A percentile compares a stretch with the other conserved stretches of the same genome.
phyloP scores from a whole-genome alignment of 352 stramenopile genomes.

The Thraustochytrium sp. region DNA sequence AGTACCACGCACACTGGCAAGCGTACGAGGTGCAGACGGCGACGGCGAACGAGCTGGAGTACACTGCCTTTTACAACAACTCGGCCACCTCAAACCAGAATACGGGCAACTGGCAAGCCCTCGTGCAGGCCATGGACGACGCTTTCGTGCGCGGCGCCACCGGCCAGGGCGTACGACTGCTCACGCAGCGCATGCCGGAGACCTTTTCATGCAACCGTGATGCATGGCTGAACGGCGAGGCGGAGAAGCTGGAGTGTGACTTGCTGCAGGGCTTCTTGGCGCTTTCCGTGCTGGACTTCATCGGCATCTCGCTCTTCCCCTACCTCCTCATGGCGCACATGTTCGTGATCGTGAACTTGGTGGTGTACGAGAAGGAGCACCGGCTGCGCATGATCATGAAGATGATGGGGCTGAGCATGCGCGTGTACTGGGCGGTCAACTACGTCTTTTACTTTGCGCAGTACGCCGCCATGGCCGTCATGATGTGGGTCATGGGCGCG shows the following conservation, averaged over 20 bases:
- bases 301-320: constrained; percentile 36
- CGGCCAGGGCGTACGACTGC: neutral
- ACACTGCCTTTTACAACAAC: constrained; percentile 37
- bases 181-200: neutral
- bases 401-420: constrained; percentile 68
- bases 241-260: neutral
- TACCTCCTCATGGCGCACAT: constrained; percentile 38
- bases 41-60: neutral
- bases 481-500: constrained; percentile 27
- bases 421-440: constrained; percentile 57
- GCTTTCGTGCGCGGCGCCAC: neutral
- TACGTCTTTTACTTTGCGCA: constrained; percentile 42
- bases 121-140: neutral
- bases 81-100: neutral
- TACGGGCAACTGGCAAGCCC: neutral
- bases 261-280: constrained; percentile 19
- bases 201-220: constrained; percentile 21
- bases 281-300: constrained; percentile 37
- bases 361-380: constrained; percentile 73
- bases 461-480: neutral
- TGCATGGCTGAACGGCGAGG: neutral
- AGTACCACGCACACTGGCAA: constrained; percentile 17
- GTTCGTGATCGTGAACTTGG: constrained; percentile 46
- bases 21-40: neutral
- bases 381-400: constrained; percentile 69